A percentile compares a stretch with the other conserved stretches of the same genome.
These are phyloP conservation scores for Ustilago tritici DNA, from an alignment of 1,284 basidiomycete genomes.

Conservation along the genomic window DNA sequence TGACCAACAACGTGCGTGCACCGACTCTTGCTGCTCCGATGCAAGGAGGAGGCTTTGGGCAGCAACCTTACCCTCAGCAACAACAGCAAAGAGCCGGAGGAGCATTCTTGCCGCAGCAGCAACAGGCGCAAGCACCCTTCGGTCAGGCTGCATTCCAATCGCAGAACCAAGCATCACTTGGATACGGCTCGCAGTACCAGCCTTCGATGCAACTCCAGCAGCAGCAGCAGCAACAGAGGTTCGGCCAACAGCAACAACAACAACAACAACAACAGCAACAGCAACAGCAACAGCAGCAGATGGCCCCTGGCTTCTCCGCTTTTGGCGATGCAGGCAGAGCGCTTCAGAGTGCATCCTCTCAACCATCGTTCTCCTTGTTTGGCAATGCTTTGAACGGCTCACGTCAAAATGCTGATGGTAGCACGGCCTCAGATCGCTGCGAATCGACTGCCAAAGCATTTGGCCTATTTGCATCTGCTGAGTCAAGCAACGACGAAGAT, in stretches of 20 bases:
- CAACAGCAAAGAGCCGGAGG: constrained; percentile 23
- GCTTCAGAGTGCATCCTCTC: constrained; percentile 8
- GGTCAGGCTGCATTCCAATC: constrained; percentile 21
- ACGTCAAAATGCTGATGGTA: constrained; percentile 5
- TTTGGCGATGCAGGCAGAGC: constrained; percentile 22
- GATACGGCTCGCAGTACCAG: constrained; percentile 19
- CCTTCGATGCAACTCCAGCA: constrained; percentile 12
- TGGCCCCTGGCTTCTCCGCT: constrained; percentile 20
- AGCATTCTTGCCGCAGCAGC: constrained; percentile 9
- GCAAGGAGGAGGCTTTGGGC: constrained; percentile 17
- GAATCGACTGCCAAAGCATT: constrained; percentile 13
- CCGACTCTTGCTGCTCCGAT: constrained; percentile 16
- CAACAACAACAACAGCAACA: constrained; percentile 18
- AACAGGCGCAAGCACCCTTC: constrained; percentile 25
- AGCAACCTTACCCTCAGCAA: constrained; percentile 24
- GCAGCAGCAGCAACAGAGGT: constrained; percentile 25
- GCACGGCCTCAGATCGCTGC: neutral
- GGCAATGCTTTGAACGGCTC: constrained; percentile 9
- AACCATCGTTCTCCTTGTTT: constrained; percentile 22
- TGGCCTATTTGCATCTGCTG: constrained; percentile 13
- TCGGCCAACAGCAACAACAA: constrained; percentile 14
- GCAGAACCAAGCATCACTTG: constrained; percentile 10
- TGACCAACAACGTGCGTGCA: constrained; percentile 43
- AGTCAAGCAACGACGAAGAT: constrained; percentile 6
- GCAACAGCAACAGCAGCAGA: constrained; percentile 29